Conservation (phyloP, 331 rosid species). For the Prunus yedoensis region DNA sequence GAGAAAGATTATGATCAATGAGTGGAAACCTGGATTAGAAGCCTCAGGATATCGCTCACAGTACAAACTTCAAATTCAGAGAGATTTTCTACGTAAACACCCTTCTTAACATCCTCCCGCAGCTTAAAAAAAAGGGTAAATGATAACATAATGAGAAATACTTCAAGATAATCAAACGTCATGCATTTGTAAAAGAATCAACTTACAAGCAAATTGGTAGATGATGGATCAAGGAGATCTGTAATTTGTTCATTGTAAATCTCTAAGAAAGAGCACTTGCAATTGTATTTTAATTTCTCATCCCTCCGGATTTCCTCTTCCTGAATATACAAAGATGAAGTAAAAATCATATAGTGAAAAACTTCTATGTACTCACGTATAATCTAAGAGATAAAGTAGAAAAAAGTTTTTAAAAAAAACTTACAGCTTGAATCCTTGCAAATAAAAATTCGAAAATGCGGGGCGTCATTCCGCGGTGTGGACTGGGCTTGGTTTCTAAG, state of each 20-base stretch:
- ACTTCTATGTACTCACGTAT: constrained; percentile 2
- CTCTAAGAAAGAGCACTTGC: constrained; percentile 98
- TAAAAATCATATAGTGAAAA: constrained; percentile 8
- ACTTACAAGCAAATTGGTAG: constrained; percentile 88
- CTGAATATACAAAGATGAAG: constrained; percentile 47
- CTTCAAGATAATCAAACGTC: constrained; percentile 13
- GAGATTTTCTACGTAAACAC: constrained; percentile 93
- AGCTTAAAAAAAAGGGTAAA: constrained; percentile 39
- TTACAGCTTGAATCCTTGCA: constrained; percentile 99
- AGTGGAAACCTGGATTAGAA: constrained; percentile 72
- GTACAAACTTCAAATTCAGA: constrained; percentile 86
- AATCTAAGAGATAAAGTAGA: constrained; percentile 19
- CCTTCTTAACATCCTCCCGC: constrained; percentile 87
- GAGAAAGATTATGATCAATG: constrained; percentile 13
- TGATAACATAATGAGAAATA: constrained; percentile 12
- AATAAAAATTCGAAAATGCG: constrained; percentile 92
- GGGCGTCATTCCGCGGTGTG: constrained; percentile 92
- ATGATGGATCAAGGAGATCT: constrained; percentile 90
- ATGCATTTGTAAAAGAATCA: constrained; percentile 23
- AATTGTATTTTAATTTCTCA: constrained; percentile 78
- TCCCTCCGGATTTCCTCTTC: constrained; percentile 96
- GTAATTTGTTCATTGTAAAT: constrained; percentile 94
- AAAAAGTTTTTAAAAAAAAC: constrained; percentile 3
- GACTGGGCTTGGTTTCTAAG: constrained; percentile 85
- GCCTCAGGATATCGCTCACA: constrained; percentile 76